Conservation (phyloP, 805 yeast species). For the Candida easanensis region DNA sequence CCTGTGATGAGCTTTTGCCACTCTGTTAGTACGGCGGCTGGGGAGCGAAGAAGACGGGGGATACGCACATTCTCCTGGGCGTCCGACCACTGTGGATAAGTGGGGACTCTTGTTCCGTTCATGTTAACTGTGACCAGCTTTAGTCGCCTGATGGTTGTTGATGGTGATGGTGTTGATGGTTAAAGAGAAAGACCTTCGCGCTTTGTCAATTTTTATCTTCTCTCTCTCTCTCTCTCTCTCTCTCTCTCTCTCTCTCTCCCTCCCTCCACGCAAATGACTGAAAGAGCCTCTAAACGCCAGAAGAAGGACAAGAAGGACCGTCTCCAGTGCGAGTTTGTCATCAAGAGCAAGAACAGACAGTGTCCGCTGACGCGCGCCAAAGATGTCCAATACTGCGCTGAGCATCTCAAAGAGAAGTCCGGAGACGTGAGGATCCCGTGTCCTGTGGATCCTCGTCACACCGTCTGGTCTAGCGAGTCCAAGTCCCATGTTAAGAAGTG, state of each 20-base stretch:
- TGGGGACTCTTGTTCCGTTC: conserved; percentile 1
- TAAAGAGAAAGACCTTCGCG: not conserved
- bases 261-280: not conserved
- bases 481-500: conserved; percentile 61
- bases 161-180: too few relatives aligned
- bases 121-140: too few relatives aligned
- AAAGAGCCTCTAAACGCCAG: conserved; percentile 8
- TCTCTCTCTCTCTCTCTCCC: not conserved
- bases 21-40: not conserved
- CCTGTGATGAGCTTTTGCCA: conserved; percentile 18
- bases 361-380: conserved; percentile 62
- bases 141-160: not conserved
- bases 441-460: conserved; percentile 73
- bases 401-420: conserved; percentile 42
- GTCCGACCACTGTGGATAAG: conserved; percentile 14
- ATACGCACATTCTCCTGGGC: conserved; percentile 13
- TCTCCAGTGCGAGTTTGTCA: conserved; percentile 44
- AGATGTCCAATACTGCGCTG: conserved; percentile 54
- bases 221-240: not conserved
- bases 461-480: conserved; percentile 61
- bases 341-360: conserved; percentile 48
- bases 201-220: not conserved
- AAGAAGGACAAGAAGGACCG: conserved; percentile 15
- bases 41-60: not conserved
- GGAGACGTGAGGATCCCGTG: conserved; percentile 56